A percentile compares a stretch with the other conserved stretches of the same genome.
phyloP scores from a whole-genome alignment of 2,329 filamentous ascomycete species.

The Ophiocordyceps robertsii region DNA sequence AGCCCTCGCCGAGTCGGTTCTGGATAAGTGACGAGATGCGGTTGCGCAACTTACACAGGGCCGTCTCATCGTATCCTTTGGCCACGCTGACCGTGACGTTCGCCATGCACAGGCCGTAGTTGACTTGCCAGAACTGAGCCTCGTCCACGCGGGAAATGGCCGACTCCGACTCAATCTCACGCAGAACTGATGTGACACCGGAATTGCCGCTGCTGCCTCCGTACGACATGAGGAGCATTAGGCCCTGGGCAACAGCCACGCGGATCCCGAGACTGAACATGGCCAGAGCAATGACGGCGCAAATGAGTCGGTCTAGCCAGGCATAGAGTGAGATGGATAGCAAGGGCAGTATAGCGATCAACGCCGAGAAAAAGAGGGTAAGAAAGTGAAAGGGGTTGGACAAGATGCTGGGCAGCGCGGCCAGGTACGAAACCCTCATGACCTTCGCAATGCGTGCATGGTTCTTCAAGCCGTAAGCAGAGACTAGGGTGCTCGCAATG shows the following conservation, averaged over 20 bases:
- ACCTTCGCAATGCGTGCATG: slow-evolving; percentile 85
- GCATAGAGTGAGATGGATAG: slow-evolving; percentile 69
- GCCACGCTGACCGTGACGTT: slow-evolving; percentile 70
- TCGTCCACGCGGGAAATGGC: slow-evolving; percentile 69
- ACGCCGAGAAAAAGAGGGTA: slow-evolving; percentile 71
- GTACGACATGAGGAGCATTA: slow-evolving; percentile 95
- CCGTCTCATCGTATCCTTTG: slow-evolving; percentile 52
- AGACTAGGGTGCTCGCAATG: slow-evolving; percentile 70
- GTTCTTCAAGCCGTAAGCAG: slow-evolving; percentile 77
- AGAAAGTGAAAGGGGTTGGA: slow-evolving; percentile 93
- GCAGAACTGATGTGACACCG: slow-evolving; percentile 60
- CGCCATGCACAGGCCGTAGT: slow-evolving; percentile 93
- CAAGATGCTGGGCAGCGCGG: slow-evolving; percentile 70
- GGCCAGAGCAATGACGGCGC: slow-evolving; percentile 64
- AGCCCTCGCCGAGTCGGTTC: slow-evolving; percentile 76
- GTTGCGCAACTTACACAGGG: slow-evolving; percentile 59
- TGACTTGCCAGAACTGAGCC: slow-evolving; percentile 95
- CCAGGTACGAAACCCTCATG: slow-evolving; percentile 75
- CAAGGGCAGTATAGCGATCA: slow-evolving; percentile 71
- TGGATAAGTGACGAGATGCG: slow-evolving; percentile 67
- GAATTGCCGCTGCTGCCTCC: slow-evolving; percentile 21
- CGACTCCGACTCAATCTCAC: slow-evolving; percentile 72
- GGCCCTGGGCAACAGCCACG: slow-evolving; percentile 71
- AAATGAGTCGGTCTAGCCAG: slow-evolving; percentile 73
- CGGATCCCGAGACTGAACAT: slow-evolving; percentile 85